Evolutionary conservation across 1,284 basidiomycete species (phyloP).

Genomic region (Kwoniella shivajii): DNA sequence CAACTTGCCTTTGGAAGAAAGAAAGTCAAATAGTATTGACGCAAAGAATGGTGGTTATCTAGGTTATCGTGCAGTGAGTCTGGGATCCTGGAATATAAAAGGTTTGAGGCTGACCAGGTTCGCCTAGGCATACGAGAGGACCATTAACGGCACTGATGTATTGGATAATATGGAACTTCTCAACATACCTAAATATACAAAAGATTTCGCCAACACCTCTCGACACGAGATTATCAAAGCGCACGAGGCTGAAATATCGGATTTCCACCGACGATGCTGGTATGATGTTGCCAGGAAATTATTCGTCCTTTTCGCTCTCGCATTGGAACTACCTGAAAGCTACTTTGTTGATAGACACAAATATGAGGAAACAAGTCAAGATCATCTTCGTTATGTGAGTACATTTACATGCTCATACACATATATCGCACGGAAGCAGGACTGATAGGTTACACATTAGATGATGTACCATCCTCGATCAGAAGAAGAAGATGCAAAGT

Average conservation of each 20-base stretch:
- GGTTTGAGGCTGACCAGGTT: not conserved
- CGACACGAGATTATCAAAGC: conserved; percentile 34
- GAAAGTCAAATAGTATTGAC: conserved; percentile 28
- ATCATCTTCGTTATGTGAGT: conserved; percentile 40
- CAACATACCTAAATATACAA: conserved; percentile 39
- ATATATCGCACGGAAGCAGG: not conserved
- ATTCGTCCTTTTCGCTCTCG: conserved; percentile 39
- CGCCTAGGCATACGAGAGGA: conserved; percentile 27
- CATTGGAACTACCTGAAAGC: conserved; percentile 43
- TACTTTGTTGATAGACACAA: conserved; percentile 43
- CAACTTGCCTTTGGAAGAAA: conserved; percentile 26
- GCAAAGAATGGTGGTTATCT: conserved; percentile 33
- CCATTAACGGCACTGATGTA: conserved; percentile 35
- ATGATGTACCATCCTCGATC: conserved; percentile 42
- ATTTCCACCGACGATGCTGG: conserved; percentile 26
- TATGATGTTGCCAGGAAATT: conserved; percentile 29
- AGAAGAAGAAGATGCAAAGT: conserved; percentile 33
- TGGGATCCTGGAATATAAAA: not conserved
- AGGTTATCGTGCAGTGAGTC: conserved; percentile 31
- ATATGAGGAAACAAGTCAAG: conserved; percentile 33
- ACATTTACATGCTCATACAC: not conserved
- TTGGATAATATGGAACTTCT: conserved; percentile 39
- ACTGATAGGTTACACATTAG: not conserved
- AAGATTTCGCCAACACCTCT: conserved; percentile 23
- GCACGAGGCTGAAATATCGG: conserved; percentile 19